phyloP scores from a whole-genome alignment of 1,284 basidiomycete genomes.

The Gomphus bonarii region DNA sequence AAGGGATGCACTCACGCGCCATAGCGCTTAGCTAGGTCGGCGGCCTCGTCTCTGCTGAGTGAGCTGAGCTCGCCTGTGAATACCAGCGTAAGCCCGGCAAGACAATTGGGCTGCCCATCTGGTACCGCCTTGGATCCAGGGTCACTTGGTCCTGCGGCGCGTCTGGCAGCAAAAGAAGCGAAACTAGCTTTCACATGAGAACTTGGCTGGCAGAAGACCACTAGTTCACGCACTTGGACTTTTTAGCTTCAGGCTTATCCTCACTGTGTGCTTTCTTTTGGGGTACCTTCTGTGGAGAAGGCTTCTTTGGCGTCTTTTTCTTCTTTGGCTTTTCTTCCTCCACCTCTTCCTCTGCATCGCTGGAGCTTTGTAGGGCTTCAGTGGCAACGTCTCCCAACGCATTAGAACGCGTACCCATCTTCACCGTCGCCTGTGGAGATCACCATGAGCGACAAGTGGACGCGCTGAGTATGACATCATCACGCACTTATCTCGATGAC shows the following conservation, averaged over 20 bases:
- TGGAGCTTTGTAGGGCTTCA: background rate
- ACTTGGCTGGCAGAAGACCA: background rate
- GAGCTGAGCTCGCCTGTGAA: slow-evolving; percentile 91
- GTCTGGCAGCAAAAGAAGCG: slow-evolving; percentile 52
- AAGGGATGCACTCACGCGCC: slow-evolving; percentile 55
- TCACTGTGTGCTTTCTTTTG: slow-evolving; percentile 16
- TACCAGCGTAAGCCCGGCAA: slow-evolving; percentile 85
- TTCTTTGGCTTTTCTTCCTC: slow-evolving; percentile 6
- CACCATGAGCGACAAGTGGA: background rate
- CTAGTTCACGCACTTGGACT: slow-evolving; percentile 3
- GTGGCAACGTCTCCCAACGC: background rate
- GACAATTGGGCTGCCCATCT: slow-evolving; percentile 64
- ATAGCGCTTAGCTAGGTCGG: slow-evolving; percentile 85
- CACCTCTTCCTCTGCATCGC: slow-evolving; percentile 16
- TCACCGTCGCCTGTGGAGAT: background rate
- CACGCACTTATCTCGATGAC: slow-evolving; percentile 4
- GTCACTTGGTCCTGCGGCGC: slow-evolving; percentile 57
- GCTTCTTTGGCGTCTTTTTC: slow-evolving; percentile 3
- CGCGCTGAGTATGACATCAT: background rate
- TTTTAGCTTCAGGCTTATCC: slow-evolving; percentile 7
- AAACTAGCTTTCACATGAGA: slow-evolving; percentile 26
- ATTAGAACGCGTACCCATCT: background rate
- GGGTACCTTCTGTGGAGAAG: slow-evolving; percentile 2
- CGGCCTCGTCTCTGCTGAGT: slow-evolving; percentile 81
- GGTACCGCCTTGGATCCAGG: slow-evolving; percentile 83